phyloP scores from a whole-genome alignment of 306 rosid genomes.

The Lagenaria siceraria region DNA sequence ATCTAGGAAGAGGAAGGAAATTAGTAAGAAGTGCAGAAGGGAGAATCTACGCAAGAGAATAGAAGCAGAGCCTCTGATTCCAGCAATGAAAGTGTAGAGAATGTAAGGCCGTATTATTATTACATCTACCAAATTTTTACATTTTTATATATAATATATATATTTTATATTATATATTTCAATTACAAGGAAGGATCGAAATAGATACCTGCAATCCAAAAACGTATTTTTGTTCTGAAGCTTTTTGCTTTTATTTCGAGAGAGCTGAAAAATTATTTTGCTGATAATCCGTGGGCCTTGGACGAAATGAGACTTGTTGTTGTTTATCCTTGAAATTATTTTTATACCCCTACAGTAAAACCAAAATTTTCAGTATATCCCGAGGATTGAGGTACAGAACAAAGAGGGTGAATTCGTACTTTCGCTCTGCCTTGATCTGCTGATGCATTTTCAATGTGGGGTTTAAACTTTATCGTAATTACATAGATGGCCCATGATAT shows the following conservation, averaged over 20 bases:
- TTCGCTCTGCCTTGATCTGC: slow-evolving; percentile 2
- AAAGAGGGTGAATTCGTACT: background rate
- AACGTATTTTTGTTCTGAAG: slow-evolving; percentile 13
- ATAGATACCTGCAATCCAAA: slow-evolving; percentile 22
- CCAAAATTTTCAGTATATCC: slow-evolving; percentile 13
- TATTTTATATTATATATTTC: background rate
- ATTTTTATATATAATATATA: background rate
- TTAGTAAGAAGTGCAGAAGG: slow-evolving; percentile 8
- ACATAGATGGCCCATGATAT: background rate
- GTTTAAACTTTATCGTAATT: background rate
- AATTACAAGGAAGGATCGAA: slow-evolving; percentile 14
- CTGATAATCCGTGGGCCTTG: slow-evolving; percentile 9
- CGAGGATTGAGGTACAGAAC: background rate
- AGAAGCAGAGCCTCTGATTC: slow-evolving; percentile 28
- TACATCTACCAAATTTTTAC: background rate
- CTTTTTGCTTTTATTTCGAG: slow-evolving; percentile 4
- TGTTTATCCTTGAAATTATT: slow-evolving; percentile 16
- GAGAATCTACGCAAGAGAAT: slow-evolving; percentile 25
- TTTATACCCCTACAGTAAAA: slow-evolving; percentile 11
- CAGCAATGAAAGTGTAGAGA: slow-evolving; percentile 15
- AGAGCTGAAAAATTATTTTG: background rate
- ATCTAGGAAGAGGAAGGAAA: slow-evolving; percentile 14
- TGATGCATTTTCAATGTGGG: background rate
- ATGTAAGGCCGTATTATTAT: slow-evolving; percentile 10
- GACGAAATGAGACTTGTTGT: slow-evolving; percentile 19